Evolutionary conservation across 306 rosid species (phyloP), one percentile per base, ranked within the genome.

Genomic region (Cicer bijugum): DNA sequence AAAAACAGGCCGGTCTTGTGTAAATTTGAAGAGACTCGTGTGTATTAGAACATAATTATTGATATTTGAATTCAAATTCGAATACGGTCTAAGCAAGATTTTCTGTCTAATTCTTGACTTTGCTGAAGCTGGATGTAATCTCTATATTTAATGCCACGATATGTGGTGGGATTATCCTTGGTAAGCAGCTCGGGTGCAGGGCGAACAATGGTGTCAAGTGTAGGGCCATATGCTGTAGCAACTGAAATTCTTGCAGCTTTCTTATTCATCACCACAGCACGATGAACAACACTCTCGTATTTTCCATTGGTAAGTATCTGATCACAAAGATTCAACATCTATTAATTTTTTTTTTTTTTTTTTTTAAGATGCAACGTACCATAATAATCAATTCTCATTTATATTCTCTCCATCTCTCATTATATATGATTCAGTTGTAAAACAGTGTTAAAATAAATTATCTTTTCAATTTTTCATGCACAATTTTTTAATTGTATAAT

Each of bases 251-350:
- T 84, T 0, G 86, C 58, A 14, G 55, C 82, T 45, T 75, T 82
- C 10, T 67, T 44, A 44, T 89, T 85, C 51, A 84, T 85, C 42
- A 84, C 92, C 6, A 71, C 33, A 3, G 90, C 96, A 53, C 92
- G 78, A 37, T 89, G 95, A 15, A 87, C 45, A n/a, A 87, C 82
- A 55, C 95, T 89, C 87, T 85, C 84, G 81, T 87, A 85, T 67
- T 68, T 81, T 7, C 92, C 92, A 23, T 87, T 89, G 1, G 84
- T 86, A 73, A 86, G 67, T 81, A 86, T 82, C 88, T 84, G 42
- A 52, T 0, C n/a, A 73, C 9, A 74, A 63, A 39, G 9, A 16
- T 45, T 1, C 1, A 15, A 9, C 5, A 17, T 55, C 28, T 9
- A 8, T 56, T 20, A 10, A 10, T 4, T 48, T 2, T 6, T 48